Percentiles rank a stretch among this genome's conserved stretches.
Evolutionary conservation across 306 rosid genomes (phyloP).

Genomic region (Quercus wislizeni): DNA sequence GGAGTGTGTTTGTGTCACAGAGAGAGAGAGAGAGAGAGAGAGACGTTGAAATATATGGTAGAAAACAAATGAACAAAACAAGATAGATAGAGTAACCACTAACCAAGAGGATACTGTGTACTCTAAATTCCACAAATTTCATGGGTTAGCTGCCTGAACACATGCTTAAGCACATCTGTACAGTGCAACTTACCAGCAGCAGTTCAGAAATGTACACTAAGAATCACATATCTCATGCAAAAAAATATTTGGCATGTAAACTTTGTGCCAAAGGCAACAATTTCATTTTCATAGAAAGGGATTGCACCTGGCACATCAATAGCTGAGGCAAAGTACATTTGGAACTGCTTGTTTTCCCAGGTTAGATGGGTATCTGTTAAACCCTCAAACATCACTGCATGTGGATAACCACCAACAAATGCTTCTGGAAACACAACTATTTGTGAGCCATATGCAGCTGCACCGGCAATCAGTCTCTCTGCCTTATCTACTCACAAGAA

Average conservation of each 20-base stretch:
- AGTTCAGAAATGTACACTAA: background rate
- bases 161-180: background rate
- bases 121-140: background rate
- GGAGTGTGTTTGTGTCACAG: background rate
- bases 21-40: background rate
- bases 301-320: conserved; percentile 36
- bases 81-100: background rate
- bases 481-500: conserved; percentile 64
- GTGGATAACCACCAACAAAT: conserved; percentile 91
- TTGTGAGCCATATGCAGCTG: conserved; percentile 79
- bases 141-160: background rate
- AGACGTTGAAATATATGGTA: background rate
- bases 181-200: background rate
- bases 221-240: background rate
- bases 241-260: background rate
- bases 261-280: background rate
- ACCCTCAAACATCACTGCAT: conserved; percentile 56
- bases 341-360: conserved; percentile 75
- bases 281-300: background rate
- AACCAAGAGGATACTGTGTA: background rate
- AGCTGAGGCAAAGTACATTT: conserved; percentile 73
- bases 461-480: conserved; percentile 86
- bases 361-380: conserved; percentile 52
- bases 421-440: conserved; percentile 95
- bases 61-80: background rate